phyloP scores from a whole-genome alignment of 106 monocot species.

The Triglochin maritima region DNA sequence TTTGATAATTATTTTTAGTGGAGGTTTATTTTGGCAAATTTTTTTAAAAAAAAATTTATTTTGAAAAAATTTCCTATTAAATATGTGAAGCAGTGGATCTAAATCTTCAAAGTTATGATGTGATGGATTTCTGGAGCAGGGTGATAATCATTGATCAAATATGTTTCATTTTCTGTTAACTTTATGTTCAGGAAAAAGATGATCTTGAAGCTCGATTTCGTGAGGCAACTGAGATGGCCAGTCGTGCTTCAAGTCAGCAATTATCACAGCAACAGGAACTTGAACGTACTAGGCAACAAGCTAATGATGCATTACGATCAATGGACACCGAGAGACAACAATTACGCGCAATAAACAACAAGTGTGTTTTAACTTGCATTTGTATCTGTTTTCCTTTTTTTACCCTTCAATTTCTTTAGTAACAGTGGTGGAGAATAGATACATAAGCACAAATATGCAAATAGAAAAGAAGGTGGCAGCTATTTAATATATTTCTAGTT shows the following conservation, averaged over 20 bases:
- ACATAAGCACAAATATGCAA: too few species aligned
- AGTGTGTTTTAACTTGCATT: slow-evolving; percentile 25
- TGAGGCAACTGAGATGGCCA: slow-evolving; percentile 46
- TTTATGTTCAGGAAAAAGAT: slow-evolving; percentile 73
- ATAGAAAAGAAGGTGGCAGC: too few species aligned
- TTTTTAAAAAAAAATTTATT: too few species aligned
- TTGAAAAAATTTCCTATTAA: too few species aligned
- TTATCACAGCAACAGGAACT: slow-evolving; percentile 51
- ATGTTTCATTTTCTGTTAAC: background rate
- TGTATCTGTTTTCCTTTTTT: too few species aligned
- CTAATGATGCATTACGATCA: slow-evolving; percentile 76
- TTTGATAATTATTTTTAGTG: too few species aligned
- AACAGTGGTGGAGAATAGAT: too few species aligned
- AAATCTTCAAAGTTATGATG: background rate
- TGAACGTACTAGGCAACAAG: slow-evolving; percentile 70
- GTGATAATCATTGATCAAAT: background rate
- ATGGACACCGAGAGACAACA: slow-evolving; percentile 88
- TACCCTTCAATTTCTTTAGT: too few species aligned
- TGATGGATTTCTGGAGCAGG: background rate
- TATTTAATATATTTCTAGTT: too few species aligned
- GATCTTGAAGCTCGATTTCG: slow-evolving; percentile 71
- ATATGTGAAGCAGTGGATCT: too few species aligned
- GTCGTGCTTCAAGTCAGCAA: slow-evolving; percentile 41
- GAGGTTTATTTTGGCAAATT: too few species aligned
- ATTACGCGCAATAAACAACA: slow-evolving; percentile 62